A percentile compares a stretch with the other conserved stretches of the same genome.
Evolutionary conservation across 108 stramenopile species (phyloP).

Genomic region (Cyclotella sp.): DNA sequence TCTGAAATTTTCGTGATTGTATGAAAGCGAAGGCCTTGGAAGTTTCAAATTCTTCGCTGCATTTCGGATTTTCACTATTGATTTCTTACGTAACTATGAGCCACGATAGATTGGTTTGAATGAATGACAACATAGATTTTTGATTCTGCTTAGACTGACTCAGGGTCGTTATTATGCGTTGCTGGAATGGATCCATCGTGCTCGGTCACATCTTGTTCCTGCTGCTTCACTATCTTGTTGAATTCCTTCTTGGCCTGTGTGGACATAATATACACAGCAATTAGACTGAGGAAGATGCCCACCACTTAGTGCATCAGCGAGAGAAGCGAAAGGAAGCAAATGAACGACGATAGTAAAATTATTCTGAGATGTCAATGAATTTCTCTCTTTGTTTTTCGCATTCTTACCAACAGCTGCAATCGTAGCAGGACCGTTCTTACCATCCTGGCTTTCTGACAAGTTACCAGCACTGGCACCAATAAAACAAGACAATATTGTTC

Average conservation of each 20-base stretch:
- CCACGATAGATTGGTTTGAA: no score
- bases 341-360: no score
- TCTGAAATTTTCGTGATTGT: no score
- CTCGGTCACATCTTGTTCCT: constrained; percentile 5
- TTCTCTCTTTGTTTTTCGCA: background rate
- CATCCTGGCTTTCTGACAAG: constrained; percentile 52
- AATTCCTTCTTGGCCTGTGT: constrained; percentile 77
- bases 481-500: constrained; percentile 78
- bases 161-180: background rate
- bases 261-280: constrained; percentile 64
- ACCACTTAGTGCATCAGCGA: constrained; percentile 29
- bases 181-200: background rate
- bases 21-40: no score
- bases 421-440: constrained; percentile 31
- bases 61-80: no score
- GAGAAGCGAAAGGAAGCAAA: background rate
- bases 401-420: constrained; percentile 29
- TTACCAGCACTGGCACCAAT: constrained; percentile 75
- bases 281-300: constrained; percentile 63
- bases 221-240: constrained; percentile 51
- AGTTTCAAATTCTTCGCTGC: no score
- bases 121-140: background rate
- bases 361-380: no score
- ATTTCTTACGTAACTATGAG: no score
- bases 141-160: background rate